phyloP scores from a whole-genome alignment of 768 basidiomycete species.

The Hypholoma sublateritium region DNA sequence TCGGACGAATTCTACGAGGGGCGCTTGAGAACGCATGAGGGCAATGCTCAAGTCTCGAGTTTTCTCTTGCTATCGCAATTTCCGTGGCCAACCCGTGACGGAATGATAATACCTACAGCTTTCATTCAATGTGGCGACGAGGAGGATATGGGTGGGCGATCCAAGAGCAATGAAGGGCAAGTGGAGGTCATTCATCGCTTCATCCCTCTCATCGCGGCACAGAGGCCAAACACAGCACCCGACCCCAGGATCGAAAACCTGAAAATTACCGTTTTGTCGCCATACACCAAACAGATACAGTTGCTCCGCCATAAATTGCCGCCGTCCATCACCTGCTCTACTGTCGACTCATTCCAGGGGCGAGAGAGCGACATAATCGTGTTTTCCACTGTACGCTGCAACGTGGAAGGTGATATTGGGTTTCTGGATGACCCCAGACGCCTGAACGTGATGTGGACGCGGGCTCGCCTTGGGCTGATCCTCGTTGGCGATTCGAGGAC shows the following conservation, averaged over 20 bases:
- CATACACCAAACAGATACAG: slow-evolving; percentile 57
- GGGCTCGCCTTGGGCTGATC: slow-evolving; percentile 56
- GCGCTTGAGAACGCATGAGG: slow-evolving; percentile 44
- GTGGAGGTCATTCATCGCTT: slow-evolving; percentile 51
- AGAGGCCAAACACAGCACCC: slow-evolving; percentile 14
- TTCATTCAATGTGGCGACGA: slow-evolving; percentile 58
- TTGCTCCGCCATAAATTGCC: slow-evolving; percentile 42
- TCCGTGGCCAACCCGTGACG: slow-evolving; percentile 53
- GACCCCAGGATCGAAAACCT: slow-evolving; percentile 20
- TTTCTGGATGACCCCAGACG: slow-evolving; percentile 62
- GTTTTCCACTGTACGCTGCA: slow-evolving; percentile 64
- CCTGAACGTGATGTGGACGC: slow-evolving; percentile 73
- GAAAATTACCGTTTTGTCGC: slow-evolving; percentile 53
- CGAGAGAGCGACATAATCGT: slow-evolving; percentile 68
- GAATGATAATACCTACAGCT: slow-evolving; percentile 45
- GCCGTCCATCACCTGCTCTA: slow-evolving; percentile 39
- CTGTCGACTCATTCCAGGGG: slow-evolving; percentile 68
- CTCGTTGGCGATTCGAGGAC: slow-evolving; percentile 59
- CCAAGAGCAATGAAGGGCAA: slow-evolving; percentile 64
- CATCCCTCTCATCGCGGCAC: slow-evolving; percentile 38
- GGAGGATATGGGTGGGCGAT: slow-evolving; percentile 58
- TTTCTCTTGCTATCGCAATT: slow-evolving; percentile 43
- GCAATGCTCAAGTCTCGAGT: slow-evolving; percentile 33
- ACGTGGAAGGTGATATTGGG: slow-evolving; percentile 58
- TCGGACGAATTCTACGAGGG: slow-evolving; percentile 64